These are phyloP conservation scores for Falciphora oryzae DNA, from an alignment of 2,329 filamentous ascomycete genomes.

Conservation along the genomic window DNA sequence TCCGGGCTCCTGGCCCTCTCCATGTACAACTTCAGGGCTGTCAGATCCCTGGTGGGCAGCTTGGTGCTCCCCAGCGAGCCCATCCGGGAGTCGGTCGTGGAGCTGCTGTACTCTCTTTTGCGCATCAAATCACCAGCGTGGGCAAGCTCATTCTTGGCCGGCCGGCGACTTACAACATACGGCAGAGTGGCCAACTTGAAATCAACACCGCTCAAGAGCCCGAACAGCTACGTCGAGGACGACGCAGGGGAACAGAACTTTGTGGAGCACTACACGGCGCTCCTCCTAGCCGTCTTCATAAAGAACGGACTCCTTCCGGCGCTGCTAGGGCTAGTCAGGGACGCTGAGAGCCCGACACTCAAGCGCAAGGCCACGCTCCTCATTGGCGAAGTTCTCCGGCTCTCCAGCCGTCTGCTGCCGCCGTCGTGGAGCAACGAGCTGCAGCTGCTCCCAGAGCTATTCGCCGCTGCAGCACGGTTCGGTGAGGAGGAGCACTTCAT, in stretches of 20 bases:
- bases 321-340: constrained; percentile 59
- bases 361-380: constrained; percentile 87
- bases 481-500: constrained; percentile 66
- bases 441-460: constrained; percentile 81
- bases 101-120: constrained; percentile 73
- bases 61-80: constrained; percentile 51
- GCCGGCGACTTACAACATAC: constrained; percentile 88
- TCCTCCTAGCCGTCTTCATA: constrained; percentile 80
- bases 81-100: constrained; percentile 72
- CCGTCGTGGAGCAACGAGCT: constrained; percentile 75
- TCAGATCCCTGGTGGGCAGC: constrained; percentile 69
- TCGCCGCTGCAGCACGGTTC: constrained; percentile 70
- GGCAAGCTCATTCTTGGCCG: constrained; percentile 93
- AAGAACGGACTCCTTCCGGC: constrained; percentile 67
- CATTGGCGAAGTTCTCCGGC: constrained; percentile 84
- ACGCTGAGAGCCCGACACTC: constrained; percentile 61
- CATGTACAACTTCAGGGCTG: constrained; percentile 80
- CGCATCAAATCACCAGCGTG: constrained; percentile 91
- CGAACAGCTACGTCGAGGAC: constrained; percentile 53
- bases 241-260: constrained; percentile 72
- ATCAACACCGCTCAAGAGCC: constrained; percentile 44
- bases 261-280: constrained; percentile 87
- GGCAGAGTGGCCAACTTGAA: constrained; percentile 87
- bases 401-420: constrained; percentile 81
- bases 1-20: constrained; percentile 82